Percentiles rank a stretch among this genome's conserved stretches.
Evolutionary conservation across 2,329 filamentous ascomycete species (phyloP).

Genomic region (Ophiostoma quercus): DNA sequence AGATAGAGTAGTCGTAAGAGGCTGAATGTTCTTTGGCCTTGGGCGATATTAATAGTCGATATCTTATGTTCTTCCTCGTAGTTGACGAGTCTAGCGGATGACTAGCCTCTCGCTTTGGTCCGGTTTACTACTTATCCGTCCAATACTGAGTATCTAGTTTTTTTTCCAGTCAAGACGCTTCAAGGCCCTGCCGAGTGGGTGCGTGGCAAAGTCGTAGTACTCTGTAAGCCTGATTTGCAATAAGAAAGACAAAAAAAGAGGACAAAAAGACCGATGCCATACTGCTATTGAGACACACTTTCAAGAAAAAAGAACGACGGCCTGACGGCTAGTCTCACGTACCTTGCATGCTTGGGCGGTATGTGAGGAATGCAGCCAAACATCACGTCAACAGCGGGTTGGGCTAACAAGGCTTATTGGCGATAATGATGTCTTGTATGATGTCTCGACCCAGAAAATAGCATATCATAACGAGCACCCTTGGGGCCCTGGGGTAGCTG

Average conservation of each 20-base stretch:
- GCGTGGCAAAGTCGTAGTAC: conserved; percentile 18
- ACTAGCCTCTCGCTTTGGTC: background rate
- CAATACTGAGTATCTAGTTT: background rate
- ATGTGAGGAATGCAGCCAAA: background rate
- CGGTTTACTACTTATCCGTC: background rate
- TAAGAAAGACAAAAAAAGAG: background rate
- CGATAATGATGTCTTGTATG: background rate
- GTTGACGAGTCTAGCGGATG: background rate
- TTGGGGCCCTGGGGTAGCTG: background rate
- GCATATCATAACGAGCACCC: background rate
- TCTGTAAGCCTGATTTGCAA: conserved; percentile 14
- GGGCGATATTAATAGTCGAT: background rate
- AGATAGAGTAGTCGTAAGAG: background rate
- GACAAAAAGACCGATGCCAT: background rate
- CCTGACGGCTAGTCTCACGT: conserved; percentile 3
- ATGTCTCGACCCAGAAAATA: background rate
- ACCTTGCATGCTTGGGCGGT: background rate
- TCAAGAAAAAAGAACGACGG: background rate
- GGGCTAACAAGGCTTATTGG: background rate
- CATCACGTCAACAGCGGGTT: conserved; percentile 2
- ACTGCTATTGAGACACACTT: background rate
- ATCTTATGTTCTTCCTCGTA: background rate
- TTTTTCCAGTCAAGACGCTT: background rate
- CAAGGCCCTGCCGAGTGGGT: conserved; percentile 9
- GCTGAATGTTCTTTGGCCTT: background rate